A percentile compares a stretch with the other conserved stretches of the same genome.
Conservation (phyloP, 257 asterid genomes). For the Scutellaria baicalensis region DNA sequence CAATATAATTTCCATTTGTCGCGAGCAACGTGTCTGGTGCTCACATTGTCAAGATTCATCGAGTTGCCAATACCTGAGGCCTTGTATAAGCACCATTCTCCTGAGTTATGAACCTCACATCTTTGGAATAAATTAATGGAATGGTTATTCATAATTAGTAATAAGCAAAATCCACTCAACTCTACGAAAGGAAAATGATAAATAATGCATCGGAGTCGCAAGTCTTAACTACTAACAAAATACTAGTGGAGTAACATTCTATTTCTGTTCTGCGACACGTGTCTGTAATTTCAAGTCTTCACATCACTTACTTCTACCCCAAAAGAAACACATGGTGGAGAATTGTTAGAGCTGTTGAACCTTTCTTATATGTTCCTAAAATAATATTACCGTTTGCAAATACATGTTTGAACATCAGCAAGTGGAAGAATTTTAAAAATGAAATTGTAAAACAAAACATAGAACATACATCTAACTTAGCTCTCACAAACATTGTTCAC, state of each 20-base stretch:
- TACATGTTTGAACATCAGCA: background rate
- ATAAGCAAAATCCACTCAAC: background rate
- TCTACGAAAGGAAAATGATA: background rate
- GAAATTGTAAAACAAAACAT: background rate
- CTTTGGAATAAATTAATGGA: constrained; percentile 37
- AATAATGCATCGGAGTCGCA: background rate
- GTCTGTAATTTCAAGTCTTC: background rate
- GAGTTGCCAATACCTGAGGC: constrained; percentile 18
- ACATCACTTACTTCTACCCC: background rate
- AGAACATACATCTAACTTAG: background rate
- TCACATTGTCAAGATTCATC: constrained; percentile 27
- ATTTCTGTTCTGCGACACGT: background rate
- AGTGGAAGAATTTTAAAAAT: background rate
- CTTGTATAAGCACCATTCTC: constrained; percentile 31
- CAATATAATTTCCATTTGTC: constrained; percentile 48
- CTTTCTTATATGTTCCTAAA: background rate
- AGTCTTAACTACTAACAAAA: background rate
- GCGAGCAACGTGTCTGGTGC: constrained; percentile 18
- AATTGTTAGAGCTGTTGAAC: background rate
- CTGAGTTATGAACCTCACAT: constrained; percentile 42
- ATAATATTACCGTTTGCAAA: background rate
- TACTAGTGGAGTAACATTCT: background rate
- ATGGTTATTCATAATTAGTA: background rate
- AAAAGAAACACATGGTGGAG: background rate
- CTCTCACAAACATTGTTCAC: background rate